Percentiles rank a stretch among this genome's conserved stretches.
phyloP scores from a whole-genome alignment of 108 stramenopile species.

The Cyclostephanos tholiformis region DNA sequence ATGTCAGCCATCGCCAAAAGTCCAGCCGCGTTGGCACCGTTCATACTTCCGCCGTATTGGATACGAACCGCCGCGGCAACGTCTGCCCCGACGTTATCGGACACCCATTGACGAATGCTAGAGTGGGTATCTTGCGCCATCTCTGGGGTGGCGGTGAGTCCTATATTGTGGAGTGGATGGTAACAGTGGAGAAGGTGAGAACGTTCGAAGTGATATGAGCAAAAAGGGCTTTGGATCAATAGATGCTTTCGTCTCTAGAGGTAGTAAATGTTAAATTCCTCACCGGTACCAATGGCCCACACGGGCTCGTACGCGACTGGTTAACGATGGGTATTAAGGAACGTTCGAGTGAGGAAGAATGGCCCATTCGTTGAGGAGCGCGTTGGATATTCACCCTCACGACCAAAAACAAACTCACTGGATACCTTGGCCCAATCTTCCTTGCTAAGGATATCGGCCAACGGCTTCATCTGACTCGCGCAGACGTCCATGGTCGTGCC shows the following conservation, averaged over 20 bases:
- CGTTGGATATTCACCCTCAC: background rate
- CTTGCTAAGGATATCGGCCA: constrained; percentile 66
- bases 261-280: background rate
- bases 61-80: constrained; percentile 90
- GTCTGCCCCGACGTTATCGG: constrained; percentile 82
- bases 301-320: constrained; percentile 84
- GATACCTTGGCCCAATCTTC: constrained; percentile 94
- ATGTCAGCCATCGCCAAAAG: constrained; percentile 88
- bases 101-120: constrained; percentile 91
- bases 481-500: constrained; percentile 92
- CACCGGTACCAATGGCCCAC: constrained; percentile 96
- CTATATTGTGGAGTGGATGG: background rate
- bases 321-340: background rate
- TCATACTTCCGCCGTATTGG: constrained; percentile 98
- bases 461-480: constrained; percentile 83
- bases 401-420: constrained; percentile 34
- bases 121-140: constrained; percentile 99
- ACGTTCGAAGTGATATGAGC: background rate
- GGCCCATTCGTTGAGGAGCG: background rate
- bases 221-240: background rate
- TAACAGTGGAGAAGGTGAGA: background rate
- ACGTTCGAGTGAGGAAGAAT: background rate
- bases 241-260: background rate
- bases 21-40: constrained; percentile 88
- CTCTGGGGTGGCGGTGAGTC: constrained; percentile 98